Evolutionary conservation across 1,284 basidiomycete species (phyloP), one percentile per base, ranked within the genome.

Genomic region (Cystobasidiaceae sp.): DNA sequence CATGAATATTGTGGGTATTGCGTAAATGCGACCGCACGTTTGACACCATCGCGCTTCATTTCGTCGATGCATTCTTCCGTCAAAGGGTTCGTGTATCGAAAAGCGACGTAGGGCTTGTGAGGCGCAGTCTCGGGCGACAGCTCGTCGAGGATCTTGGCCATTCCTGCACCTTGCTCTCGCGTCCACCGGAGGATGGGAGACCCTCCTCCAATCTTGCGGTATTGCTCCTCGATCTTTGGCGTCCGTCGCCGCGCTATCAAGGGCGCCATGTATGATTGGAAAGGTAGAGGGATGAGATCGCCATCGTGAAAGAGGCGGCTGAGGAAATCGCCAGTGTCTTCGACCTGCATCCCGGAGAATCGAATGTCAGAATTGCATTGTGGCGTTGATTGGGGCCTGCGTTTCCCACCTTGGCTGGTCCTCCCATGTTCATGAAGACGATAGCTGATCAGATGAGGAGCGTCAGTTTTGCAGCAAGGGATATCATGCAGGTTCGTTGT

Each of bases 1-100:
- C 96, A 98, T 74, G 89, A 92, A 79, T 99, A 99, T 78, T 99
- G 96, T 1, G 96, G 96, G 76, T 99, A 99, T 79, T 99, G 96
- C 2, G 91, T 92, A 79, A 99, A 98, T 21, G 93, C 96, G 23
- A 99, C 82, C 0, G 94, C 96, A 62, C 93, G 82, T 75, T 83
- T 87, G 34, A 99, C 92, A 21, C 93, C 92, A 75, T 98, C 96
- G 56, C 80, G 82, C 77, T 85, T 86, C 87, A 99, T 89, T 77
- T 91, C 85, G 61, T 82, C 83, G 21, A 91, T 82, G 25, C 89
- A 87, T 72, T 86, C 86, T 72, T 89, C 86, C 33, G 93, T 97
- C 66, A 97, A 80, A 1, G 94, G 96, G 45, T 84, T 82, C 21
- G 90, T 93, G 77, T 99, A 80, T 68, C 93, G 86, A 79, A 97